Evolutionary conservation across 805 yeast species (phyloP), one percentile per base, ranked within the genome.

Genomic region (Candida insectalens): DNA sequence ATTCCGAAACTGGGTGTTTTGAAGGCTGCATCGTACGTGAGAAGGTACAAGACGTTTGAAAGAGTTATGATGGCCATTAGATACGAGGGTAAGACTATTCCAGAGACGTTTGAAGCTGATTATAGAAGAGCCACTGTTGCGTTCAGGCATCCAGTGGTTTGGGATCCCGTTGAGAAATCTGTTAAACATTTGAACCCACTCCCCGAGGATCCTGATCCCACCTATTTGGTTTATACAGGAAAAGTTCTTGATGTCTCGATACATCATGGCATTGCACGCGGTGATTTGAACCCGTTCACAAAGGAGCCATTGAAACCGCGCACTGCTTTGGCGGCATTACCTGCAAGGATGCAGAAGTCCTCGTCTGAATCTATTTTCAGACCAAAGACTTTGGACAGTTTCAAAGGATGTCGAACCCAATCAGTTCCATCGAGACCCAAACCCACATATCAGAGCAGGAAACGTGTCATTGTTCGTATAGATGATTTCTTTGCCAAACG

Each of bases 141-240:
- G 9, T 92, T 92, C 53, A 77, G 70, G 48, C 82, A 64, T 52
- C 96, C 87, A 53, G 68, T 94, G 40, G 96, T 92, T 1, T 89
- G 74, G 56, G 73, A 88, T 51, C 94, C 95, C 0, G 32, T 53
- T 2, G 40, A 49, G 1, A 46, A 64, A 27, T 34, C 46, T 25
- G 58, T 84, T n/a, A 64, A 67, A 1, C 72, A 83, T 22, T 60
- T 89, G 42, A 74, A 71, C 44, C 70, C 67, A 3, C 60, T 78
- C 9, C 77, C 81, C 0, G 58, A 53, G 1, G 59, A 52, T 54
- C 60, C 38, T 33, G 40, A n/a, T 1, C 46, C 45, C 30, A 26
- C 64, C 47, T 38, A 43, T 10, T 37, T 37, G 6, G 41, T 53
- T 5, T 71, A 74, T 39, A 67, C 77, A 34, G 79, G 79, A 1